phyloP scores from a whole-genome alignment of 2,329 filamentous ascomycete species.

The Colletotrichum horii region DNA sequence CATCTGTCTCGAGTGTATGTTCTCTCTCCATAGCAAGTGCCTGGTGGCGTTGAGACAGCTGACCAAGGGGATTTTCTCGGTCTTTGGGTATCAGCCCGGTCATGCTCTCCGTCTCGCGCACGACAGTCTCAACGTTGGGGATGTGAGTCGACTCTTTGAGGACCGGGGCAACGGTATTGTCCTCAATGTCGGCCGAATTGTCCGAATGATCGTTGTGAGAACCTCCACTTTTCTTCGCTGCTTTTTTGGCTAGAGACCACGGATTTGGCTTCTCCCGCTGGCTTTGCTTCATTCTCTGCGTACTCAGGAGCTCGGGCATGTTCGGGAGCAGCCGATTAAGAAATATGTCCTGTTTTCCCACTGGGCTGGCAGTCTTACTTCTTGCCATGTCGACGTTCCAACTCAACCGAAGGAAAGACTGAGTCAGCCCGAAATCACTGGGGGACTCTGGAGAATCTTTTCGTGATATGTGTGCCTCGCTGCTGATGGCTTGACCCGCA shows the following conservation, averaged over 20 bases:
- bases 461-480: neutral
- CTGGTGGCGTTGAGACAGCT: neutral
- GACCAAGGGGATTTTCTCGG: neutral
- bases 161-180: neutral
- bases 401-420: neutral
- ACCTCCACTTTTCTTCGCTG: neutral
- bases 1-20: neutral
- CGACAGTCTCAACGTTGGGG: neutral
- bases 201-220: neutral
- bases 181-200: neutral
- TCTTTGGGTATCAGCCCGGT: neutral
- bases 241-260: constrained; percentile 12
- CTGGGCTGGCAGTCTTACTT: neutral
- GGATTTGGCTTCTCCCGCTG: constrained; percentile 10
- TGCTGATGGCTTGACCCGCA: neutral
- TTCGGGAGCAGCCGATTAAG: neutral
- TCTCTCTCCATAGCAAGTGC: neutral
- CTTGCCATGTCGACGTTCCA: constrained; percentile 15
- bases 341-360: neutral
- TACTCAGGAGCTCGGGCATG: neutral
- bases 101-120: neutral
- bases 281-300: neutral
- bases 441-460: neutral
- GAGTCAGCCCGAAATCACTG: neutral
- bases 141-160: neutral